Evolutionary conservation across 2,329 filamentous ascomycete genomes (phyloP).

Genomic region (Cladosporium velox): DNA sequence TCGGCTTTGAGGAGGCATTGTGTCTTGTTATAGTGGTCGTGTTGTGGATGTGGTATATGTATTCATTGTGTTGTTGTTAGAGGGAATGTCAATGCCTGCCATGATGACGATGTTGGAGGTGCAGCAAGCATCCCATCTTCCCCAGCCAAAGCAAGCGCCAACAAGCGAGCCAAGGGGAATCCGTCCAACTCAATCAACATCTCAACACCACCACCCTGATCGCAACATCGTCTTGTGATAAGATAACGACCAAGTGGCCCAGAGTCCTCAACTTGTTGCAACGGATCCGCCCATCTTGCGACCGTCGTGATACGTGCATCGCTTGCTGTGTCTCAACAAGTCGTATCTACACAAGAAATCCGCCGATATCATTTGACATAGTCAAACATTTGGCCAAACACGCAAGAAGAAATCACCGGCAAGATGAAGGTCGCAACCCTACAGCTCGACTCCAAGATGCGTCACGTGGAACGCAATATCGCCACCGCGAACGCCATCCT

Average conservation of each 20-base stretch:
- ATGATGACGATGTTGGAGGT: neutral
- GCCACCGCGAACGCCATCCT: conserved; percentile 67
- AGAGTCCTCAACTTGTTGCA: neutral
- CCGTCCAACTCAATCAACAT: neutral
- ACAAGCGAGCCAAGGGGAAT: neutral
- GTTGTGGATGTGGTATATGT: neutral
- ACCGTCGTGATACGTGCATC: neutral
- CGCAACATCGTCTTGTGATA: neutral
- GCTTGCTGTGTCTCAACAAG: neutral
- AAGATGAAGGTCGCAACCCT: conserved; percentile 68
- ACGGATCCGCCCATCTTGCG: neutral
- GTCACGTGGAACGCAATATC: conserved; percentile 70
- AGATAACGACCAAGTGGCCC: neutral
- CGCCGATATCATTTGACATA: neutral
- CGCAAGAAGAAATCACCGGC: neutral
- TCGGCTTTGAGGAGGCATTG: conserved; percentile 49
- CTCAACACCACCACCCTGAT: neutral
- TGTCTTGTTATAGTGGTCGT: conserved; percentile 1
- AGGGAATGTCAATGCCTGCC: neutral
- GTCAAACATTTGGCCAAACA: neutral
- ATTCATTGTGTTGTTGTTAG: neutral
- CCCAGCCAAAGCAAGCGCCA: conserved; percentile 2
- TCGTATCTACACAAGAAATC: neutral
- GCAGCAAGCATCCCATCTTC: neutral
- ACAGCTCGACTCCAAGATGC: conserved; percentile 72